A percentile compares a stretch with the other conserved stretches of the same genome.
Evolutionary conservation across 1,284 basidiomycete species (phyloP).

Genomic region (Rhodotorula sp.): DNA sequence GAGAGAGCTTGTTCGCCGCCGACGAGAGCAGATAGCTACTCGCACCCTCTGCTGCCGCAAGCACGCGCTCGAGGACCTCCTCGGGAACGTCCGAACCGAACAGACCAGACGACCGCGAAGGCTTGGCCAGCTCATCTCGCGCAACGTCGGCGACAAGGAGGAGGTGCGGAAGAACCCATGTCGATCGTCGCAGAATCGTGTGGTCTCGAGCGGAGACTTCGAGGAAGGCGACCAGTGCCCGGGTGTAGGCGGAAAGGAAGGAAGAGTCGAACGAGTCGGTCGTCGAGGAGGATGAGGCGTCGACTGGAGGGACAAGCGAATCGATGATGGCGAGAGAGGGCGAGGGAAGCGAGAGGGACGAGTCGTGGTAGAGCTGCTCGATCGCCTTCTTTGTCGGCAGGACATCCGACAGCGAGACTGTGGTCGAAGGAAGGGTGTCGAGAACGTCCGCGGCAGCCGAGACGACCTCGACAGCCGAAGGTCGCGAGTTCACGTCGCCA

Average conservation of each 20-base stretch:
- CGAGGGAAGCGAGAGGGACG: slow-evolving; percentile 16
- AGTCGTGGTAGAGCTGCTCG: slow-evolving; percentile 1
- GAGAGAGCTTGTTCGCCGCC: slow-evolving; percentile 37
- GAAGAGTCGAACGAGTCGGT: slow-evolving; percentile 50
- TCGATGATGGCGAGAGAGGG: slow-evolving; percentile 43
- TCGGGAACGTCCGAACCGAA: slow-evolving; percentile 54
- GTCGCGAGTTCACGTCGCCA: not conserved
- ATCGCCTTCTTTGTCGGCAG: not conserved
- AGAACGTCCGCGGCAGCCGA: slow-evolving; percentile 1
- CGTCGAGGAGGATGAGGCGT: slow-evolving; percentile 35
- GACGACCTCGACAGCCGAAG: slow-evolving; percentile 21
- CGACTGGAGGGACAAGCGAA: slow-evolving; percentile 48
- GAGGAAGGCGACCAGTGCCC: slow-evolving; percentile 62
- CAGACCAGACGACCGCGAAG: slow-evolving; percentile 51
- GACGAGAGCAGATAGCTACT: slow-evolving; percentile 66
- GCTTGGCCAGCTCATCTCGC: slow-evolving; percentile 55
- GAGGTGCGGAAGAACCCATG: slow-evolving; percentile 56
- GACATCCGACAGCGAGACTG: not conserved
- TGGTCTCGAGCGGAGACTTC: slow-evolving; percentile 63
- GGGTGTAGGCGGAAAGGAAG: slow-evolving; percentile 64
- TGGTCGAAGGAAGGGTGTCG: not conserved
- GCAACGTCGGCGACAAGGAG: slow-evolving; percentile 49
- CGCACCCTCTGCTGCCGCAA: slow-evolving; percentile 60
- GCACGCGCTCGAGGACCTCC: slow-evolving; percentile 53
- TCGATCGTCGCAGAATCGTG: slow-evolving; percentile 58